Evolutionary conservation across 2,329 filamentous ascomycete genomes (phyloP).

Genomic region (Atkinsonella texensis): DNA sequence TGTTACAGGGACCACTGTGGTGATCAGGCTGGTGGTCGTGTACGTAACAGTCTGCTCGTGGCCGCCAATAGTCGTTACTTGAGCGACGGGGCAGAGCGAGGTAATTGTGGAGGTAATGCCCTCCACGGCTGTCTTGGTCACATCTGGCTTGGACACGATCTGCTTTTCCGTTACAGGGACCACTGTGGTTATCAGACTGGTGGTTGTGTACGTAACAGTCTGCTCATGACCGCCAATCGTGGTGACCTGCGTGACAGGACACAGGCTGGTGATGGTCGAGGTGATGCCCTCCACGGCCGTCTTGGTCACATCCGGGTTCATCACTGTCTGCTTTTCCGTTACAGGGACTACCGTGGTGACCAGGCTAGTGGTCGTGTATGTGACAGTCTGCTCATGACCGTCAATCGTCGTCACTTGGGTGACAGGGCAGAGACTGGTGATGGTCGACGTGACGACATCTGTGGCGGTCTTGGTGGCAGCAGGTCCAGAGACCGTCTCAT

Average conservation of each 20-base stretch:
- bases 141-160: conserved; percentile 12
- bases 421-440: conserved; percentile 31
- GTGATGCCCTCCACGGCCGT: conserved; percentile 23
- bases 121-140: conserved; percentile 20
- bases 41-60: conserved; percentile 10
- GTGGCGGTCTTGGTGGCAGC: conserved; percentile 19
- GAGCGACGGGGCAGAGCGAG: conserved; percentile 28
- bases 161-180: conserved; percentile 18
- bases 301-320: conserved; percentile 18
- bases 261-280: conserved; percentile 29
- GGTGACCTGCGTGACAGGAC: conserved; percentile 22
- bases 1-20: conserved; percentile 17
- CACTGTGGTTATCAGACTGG: conserved; percentile 14
- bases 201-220: conserved; percentile 12
- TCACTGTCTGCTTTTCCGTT: conserved; percentile 19
- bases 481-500: conserved; percentile 17
- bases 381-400: conserved; percentile 8
- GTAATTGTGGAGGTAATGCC: conserved; percentile 29
- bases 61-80: conserved; percentile 9
- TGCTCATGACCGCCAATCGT: conserved; percentile 8
- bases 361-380: conserved; percentile 13
- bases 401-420: conserved; percentile 14
- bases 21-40: conserved; percentile 13
- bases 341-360: conserved; percentile 17
- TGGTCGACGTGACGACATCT: conserved; percentile 24